These are phyloP conservation scores for Backusella morwellensis DNA, from an alignment of 192 early-diverging fungal species.

Conservation along the genomic window DNA sequence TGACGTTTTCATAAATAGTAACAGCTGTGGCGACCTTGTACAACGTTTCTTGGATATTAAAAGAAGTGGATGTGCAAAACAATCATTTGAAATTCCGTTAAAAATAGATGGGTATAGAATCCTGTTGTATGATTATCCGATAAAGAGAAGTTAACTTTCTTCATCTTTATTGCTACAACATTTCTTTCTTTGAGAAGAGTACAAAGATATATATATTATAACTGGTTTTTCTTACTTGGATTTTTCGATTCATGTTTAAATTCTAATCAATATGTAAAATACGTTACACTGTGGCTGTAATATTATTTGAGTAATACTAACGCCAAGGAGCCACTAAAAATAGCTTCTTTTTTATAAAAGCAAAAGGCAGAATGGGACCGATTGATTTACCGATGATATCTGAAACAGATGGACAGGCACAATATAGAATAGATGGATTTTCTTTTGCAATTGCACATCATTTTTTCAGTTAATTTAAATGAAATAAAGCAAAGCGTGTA, in stretches of 20 bases:
- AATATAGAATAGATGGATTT: background rate
- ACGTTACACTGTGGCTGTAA: background rate
- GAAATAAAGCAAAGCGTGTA: background rate
- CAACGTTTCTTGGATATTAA: background rate
- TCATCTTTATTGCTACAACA: background rate
- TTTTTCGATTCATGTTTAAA: background rate
- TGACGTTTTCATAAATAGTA: background rate
- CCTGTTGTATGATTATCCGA: background rate
- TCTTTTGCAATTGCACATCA: background rate
- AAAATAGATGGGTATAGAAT: background rate
- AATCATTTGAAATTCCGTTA: background rate
- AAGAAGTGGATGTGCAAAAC: background rate
- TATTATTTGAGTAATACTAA: background rate
- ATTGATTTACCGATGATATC: background rate
- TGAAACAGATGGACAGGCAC: background rate
- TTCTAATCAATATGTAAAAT: background rate
- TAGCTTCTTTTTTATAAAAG: background rate
- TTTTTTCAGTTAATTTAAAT: background rate
- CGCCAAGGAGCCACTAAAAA: conserved; percentile 6
- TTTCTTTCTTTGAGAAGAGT: background rate
- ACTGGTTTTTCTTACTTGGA: background rate
- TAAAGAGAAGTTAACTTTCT: background rate
- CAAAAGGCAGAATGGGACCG: background rate
- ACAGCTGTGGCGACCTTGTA: background rate
- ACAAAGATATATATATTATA: background rate